Evolutionary conservation across 441 rosid species (phyloP), one percentile per base, ranked within the genome.

Genomic region (Metrosideros polymorpha): DNA sequence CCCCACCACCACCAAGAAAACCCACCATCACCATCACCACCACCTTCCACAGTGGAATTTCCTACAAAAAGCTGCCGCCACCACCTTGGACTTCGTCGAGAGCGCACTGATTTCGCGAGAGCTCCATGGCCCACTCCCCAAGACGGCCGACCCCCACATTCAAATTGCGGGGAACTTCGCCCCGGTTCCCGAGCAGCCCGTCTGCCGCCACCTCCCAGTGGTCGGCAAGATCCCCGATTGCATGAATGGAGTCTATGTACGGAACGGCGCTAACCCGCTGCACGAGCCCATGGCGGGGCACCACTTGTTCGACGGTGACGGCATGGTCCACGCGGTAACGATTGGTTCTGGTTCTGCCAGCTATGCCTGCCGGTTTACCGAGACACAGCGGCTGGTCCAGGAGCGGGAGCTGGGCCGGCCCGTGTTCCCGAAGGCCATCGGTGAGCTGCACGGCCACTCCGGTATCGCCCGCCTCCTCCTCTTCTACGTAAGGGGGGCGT

Each of bases 251-350:
- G 57, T 82, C 22, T 86, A 86, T 57, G 87, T 86, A n/a, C 84
- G 87, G 53, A 86, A 86, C 71, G 87, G 87, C 4, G 87, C 87
- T 6, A 86, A 86, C 77, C 87, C 87, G 0, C 87, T 86, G 55
- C 87, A 86, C 77, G 50, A 86, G 77, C 87, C 87, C 17, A 30
- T 82, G 45, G 87, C 84, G 8, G 87, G 87, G 42, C 84, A 82
- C 84, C 87, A 86, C 43, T 75, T 86, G 84, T 86, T 86, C 49
- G 87, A 86, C 42, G 87, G 87, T 4, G 87, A 86, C 32, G 87
- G 84, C n/a, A 83, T 86, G 82, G 71, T 84, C 57, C 86, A 84
- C 17, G 86, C 82, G 24, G 86, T 84, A 43, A 66, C 54, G 82
- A 57, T 84, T 19, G 18, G n/a, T 12, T 56, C 54, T 8, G 86